These are phyloP conservation scores for Trypanosoma lewisi DNA, from an alignment of 208 protist genomes.

Conservation along the genomic window DNA sequence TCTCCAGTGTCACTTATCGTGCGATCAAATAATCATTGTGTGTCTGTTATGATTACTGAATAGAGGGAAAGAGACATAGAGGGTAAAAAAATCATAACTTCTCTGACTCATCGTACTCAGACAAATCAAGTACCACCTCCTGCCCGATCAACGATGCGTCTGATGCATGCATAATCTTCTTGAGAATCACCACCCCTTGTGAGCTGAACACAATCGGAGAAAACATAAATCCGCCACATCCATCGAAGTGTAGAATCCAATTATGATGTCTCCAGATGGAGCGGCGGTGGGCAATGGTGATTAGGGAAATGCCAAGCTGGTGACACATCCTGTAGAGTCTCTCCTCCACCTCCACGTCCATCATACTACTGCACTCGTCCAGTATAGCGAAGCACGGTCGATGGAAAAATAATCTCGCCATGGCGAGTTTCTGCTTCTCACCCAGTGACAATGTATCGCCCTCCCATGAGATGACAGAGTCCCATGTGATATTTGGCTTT, in stretches of 20 bases:
- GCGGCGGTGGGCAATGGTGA: conserved; percentile 84
- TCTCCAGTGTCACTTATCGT: too few species aligned
- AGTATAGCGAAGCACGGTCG: conserved; percentile 85
- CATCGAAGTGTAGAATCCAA: conserved; percentile 82
- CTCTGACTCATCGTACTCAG: conserved; percentile 3
- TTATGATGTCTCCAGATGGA: conserved; percentile 81
- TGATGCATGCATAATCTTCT: conserved; percentile 21
- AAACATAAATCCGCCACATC: conserved; percentile 66
- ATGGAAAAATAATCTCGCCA: conserved; percentile 89
- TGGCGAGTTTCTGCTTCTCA: conserved; percentile 87
- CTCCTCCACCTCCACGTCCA: conserved; percentile 71
- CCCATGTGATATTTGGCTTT: conserved; percentile 58
- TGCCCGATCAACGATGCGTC: conserved; percentile 10
- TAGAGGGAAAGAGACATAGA: too few species aligned
- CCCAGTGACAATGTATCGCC: conserved; percentile 66
- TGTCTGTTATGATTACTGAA: too few species aligned
- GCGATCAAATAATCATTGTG: too few species aligned
- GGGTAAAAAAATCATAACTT: not conserved
- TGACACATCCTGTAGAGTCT: conserved; percentile 68
- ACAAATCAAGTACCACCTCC: conserved; percentile 7
- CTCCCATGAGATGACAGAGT: conserved; percentile 48
- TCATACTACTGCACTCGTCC: conserved; percentile 86
- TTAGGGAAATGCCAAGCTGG: conserved; percentile 75
- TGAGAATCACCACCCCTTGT: conserved; percentile 26
- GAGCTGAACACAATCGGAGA: conserved; percentile 47